Base-by-base conservation (phyloP, 352 stramenopile species). In the Peronospora destructor region DNA sequence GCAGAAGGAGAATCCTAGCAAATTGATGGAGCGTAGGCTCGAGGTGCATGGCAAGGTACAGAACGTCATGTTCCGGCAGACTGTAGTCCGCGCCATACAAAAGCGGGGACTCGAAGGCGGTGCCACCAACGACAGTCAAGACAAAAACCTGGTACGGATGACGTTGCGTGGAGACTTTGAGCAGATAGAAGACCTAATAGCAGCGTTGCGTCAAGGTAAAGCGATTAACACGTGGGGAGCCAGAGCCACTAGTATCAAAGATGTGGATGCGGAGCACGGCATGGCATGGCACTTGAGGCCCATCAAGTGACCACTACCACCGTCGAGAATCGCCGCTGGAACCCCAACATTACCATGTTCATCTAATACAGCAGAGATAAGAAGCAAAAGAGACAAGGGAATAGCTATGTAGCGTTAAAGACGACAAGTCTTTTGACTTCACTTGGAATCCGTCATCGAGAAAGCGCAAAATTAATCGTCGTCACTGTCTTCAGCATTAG, bases 31-130 rank as follows among this genome's bases (percentile, higher is more conserved):
- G 10, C 73, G 72, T 14, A 85, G 54, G 65, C 69, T 85, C 46
- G 68, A 85, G 12, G 75, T 82, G 37, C 70, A 67, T 17, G 79
- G 79, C 56, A 85, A 73, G 17, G 79, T 91, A 47, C 79, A 91
- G 61, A 76, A 76, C 39, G 79, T 87, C 45, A 91, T 91, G 79
- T 91, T 91, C 56, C 76, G 79, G 0, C 72, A 91, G 56, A 91
- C 79, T 9, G 50, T 87, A 26, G 85, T 91, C 62, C 74, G 76
- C 34, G 79, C 76, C 50, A 87, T 87, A 75, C 61, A 71, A 41
- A 85, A 82, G 64, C 73, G 75, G 37, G 68, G 60, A 19, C 53
- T 91, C 13, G 45, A 48, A 34, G 76, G 79, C 30, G 76, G 79
- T 48, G 76, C 79, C 34, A 81, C 74, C 19, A 91, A 91, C 59